These are phyloP conservation scores for Ophiosphaerella korrae DNA, from an alignment of 2,329 filamentous ascomycete species.

Conservation along the genomic window DNA sequence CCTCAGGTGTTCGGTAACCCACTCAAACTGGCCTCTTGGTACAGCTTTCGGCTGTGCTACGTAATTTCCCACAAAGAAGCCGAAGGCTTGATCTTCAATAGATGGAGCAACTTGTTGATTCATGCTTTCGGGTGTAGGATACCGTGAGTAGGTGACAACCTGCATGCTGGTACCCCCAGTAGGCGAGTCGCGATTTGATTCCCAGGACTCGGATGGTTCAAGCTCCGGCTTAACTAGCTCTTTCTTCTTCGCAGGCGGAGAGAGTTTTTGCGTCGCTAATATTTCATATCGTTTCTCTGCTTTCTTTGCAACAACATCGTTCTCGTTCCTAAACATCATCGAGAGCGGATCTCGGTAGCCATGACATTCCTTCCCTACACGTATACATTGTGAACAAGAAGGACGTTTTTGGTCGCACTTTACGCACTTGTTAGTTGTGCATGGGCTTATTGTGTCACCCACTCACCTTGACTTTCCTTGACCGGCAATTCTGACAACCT, in stretches of 20 bases:
- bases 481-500: constrained; percentile 33
- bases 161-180: neutral
- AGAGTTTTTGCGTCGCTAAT: constrained; percentile 18
- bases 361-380: constrained; percentile 31
- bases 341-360: constrained; percentile 39
- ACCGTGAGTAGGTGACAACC: constrained; percentile 3
- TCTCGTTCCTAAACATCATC: constrained; percentile 42
- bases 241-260: neutral
- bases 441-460: neutral
- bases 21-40: constrained; percentile 36
- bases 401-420: constrained; percentile 42
- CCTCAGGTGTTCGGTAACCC: constrained; percentile 27
- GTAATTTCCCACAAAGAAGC: constrained; percentile 39
- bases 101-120: constrained; percentile 20
- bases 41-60: constrained; percentile 27
- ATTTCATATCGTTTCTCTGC: constrained; percentile 31
- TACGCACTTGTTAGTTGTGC: neutral
- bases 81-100: constrained; percentile 35
- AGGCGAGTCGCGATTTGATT: neutral
- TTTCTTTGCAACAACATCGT: constrained; percentile 29
- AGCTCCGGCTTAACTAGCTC: neutral
- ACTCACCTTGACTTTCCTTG: constrained; percentile 32
- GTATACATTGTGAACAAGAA: constrained; percentile 40
- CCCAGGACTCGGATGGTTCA: neutral
- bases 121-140: constrained; percentile 18